These are phyloP conservation scores for Solanum hybrid DNA, from an alignment of 305 asterid species.

Conservation along the genomic window DNA sequence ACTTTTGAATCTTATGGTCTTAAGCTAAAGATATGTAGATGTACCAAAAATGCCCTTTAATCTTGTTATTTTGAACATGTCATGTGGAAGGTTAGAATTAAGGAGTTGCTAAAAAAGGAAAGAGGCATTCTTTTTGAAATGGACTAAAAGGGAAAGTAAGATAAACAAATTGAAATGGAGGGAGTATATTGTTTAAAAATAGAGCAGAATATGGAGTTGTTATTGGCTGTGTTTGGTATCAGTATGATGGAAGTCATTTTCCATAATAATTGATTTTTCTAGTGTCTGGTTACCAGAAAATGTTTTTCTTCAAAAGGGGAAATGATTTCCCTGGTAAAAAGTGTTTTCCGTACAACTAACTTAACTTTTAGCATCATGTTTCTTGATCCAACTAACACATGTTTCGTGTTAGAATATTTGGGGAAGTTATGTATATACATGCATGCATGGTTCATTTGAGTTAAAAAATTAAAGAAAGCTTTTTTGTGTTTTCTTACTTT, in stretches of 20 bases:
- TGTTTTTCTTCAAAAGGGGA: background rate
- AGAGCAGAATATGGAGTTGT: background rate
- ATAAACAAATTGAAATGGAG: background rate
- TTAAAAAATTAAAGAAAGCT: background rate
- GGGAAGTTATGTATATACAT: background rate
- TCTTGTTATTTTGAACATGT: background rate
- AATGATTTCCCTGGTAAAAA: background rate
- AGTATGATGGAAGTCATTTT: background rate
- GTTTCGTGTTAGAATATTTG: background rate
- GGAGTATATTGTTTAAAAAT: background rate
- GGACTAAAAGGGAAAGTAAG: background rate
- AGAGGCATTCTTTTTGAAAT: background rate
- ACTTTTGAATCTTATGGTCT: background rate
- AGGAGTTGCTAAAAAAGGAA: background rate
- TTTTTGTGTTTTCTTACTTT: conserved; percentile 9
- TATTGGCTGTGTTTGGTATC: background rate
- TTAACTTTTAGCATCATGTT: background rate
- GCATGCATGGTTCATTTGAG: background rate
- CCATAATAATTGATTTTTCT: background rate
- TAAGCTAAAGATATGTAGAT: background rate
- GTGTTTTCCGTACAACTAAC: background rate
- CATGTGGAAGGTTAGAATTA: background rate
- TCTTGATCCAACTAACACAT: background rate
- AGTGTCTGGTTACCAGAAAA: background rate
- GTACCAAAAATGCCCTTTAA: background rate